Evolutionary conservation across 1,284 basidiomycete species (phyloP), one percentile per base, ranked within the genome.

Genomic region (Ganoderma boninense): DNA sequence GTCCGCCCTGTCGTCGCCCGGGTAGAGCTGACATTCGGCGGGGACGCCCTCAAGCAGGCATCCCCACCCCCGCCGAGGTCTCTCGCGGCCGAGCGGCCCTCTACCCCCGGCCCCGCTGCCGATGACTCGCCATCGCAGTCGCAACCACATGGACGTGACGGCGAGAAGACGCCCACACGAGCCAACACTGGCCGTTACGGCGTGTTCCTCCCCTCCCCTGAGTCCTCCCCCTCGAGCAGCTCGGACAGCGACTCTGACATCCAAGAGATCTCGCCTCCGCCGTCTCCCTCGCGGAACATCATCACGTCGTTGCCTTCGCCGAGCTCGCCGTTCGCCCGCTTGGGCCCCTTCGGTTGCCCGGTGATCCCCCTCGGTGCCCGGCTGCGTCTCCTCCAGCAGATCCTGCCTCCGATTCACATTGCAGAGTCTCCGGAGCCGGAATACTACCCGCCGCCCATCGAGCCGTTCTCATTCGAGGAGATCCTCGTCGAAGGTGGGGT

Each of bases 1-100:
- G 92, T 93, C 42, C 82, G 83, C 2, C 92, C 92, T 7, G 82
- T 93, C 54, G 86, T 87, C 42, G 88, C 83, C 62, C 84, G 86
- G 23, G 84, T 92, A 62, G 85, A 90, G 78, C 79, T 93, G 52
- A 74, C 90, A 56, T 84, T 84, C 70, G 80, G 79, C 67, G 73
- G 73, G 59, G 74, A 71, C 65, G 70, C 72, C 54, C 67, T 71
- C 49, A 46, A 61, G 10, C 62, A 64, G 66, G 69, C 69, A 52
- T 52, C 62, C 57, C 65, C 62, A 71, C 73, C 73, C 70, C 63
- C 68, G 63, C 68, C 73, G 70, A 64, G 35, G 29, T 67, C 69
- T 35, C 65, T 72, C 59, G 52, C 57, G 29, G 56, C 35, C 20
- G 11, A 38, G 18, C 49, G 11, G 49, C 49, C 35, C 62, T 42